Percentiles rank a stretch among this genome's conserved stretches.
phyloP scores from a whole-genome alignment of 495 filamentous ascomycete genomes.

The Usnea hakonensis region DNA sequence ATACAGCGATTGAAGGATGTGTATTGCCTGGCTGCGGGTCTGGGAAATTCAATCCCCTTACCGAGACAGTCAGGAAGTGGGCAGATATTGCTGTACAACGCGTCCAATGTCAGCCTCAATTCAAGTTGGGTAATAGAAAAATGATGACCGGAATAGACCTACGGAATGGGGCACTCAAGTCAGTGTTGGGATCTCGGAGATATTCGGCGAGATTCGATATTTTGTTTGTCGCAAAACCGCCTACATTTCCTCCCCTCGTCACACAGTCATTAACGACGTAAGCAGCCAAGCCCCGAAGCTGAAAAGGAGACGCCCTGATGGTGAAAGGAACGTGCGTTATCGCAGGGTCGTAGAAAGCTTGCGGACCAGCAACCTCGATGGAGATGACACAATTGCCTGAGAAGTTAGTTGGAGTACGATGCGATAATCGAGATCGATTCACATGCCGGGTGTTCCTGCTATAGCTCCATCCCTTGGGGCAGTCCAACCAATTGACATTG shows the following conservation, averaged over 20 bases:
- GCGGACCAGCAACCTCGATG: not conserved
- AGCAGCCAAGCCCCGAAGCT: constrained; percentile 5
- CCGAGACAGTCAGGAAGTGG: constrained; percentile 2
- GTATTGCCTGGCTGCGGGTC: constrained; percentile 2
- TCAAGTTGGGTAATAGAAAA: too few species aligned
- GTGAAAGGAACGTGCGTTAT: not conserved
- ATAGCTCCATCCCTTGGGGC: not conserved
- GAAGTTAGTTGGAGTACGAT: not conserved
- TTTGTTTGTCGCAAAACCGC: constrained; percentile 7
- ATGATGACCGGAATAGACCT: not conserved
- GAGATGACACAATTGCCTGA: not conserved
- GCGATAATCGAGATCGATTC: not conserved
- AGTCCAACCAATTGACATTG: constrained; percentile 3
- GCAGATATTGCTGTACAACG: not conserved
- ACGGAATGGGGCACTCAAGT: not conserved
- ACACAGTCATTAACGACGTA: constrained; percentile 3
- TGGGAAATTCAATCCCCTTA: not conserved
- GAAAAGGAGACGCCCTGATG: constrained; percentile 4
- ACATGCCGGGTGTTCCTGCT: not conserved
- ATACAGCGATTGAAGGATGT: constrained; percentile 4
- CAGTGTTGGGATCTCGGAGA: not conserved
- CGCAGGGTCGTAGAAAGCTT: not conserved
- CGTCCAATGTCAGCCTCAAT: not conserved
- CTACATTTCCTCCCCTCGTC: not conserved
- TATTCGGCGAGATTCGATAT: not conserved